Percentiles rank a stretch among this genome's conserved stretches.
Conservation (phyloP, 768 basidiomycete genomes). For the Leucocoprinus birnbaumii region DNA sequence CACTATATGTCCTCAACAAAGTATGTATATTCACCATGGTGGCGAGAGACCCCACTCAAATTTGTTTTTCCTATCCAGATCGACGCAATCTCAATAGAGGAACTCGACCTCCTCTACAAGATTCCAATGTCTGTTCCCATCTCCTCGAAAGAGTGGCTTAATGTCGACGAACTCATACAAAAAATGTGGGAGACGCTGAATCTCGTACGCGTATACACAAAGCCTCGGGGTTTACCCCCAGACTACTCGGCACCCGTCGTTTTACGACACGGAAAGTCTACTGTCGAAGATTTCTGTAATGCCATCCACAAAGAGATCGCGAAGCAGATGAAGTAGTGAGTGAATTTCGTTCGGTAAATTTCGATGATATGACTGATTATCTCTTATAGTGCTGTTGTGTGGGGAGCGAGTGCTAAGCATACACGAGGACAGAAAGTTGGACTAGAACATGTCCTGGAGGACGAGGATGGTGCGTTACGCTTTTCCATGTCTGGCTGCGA, state of each 20-base stretch:
- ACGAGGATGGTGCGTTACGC: slow-evolving; percentile 78
- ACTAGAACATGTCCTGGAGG: slow-evolving; percentile 79
- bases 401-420: slow-evolving; percentile 98
- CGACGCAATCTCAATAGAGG: slow-evolving; percentile 98
- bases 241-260: slow-evolving; percentile 94
- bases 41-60: neutral
- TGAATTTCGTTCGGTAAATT: slow-evolving; percentile 6
- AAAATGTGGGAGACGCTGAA: slow-evolving; percentile 93
- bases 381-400: slow-evolving; percentile 73
- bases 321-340: slow-evolving; percentile 96
- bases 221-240: slow-evolving; percentile 86
- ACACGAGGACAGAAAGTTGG: slow-evolving; percentile 95
- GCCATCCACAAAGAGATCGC: slow-evolving; percentile 96
- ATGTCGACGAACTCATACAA: slow-evolving; percentile 91
- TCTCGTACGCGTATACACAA: slow-evolving; percentile 95
- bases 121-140: slow-evolving; percentile 96
- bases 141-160: slow-evolving; percentile 93
- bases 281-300: slow-evolving; percentile 89
- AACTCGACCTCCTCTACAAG: slow-evolving; percentile 92
- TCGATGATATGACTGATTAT: neutral
- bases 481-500: slow-evolving; percentile 43
- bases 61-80: slow-evolving; percentile 44
- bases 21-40: slow-evolving; percentile 27
- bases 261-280: slow-evolving; percentile 57
- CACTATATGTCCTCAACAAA: slow-evolving; percentile 89